Base-by-base conservation (phyloP, 2,329 filamentous ascomycete species). In the Hymenoscyphus albidus region DNA sequence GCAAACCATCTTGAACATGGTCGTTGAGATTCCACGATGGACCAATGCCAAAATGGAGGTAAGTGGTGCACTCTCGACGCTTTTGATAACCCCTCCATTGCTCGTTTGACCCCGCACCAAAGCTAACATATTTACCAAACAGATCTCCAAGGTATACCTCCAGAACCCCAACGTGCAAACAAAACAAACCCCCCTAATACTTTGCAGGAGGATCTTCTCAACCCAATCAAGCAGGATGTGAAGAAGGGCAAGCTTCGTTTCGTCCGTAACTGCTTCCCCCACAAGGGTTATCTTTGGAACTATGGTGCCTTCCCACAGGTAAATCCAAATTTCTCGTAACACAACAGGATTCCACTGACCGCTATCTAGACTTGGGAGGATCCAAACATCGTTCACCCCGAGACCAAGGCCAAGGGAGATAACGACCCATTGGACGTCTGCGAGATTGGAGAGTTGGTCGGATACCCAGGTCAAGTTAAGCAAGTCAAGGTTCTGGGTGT, bases 211-310 rank as follows among this genome's bases (percentile, higher is more conserved):
- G 95, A 99, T 81, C 86, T 91, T 77, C 89, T 98, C 79, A 98
- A 97, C 86, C 94, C 94, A 78, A 97, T 97, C 85, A 97, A 97
- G 89, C 95, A 99, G 85, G 95, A 99, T 80, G 87, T 88, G 80
- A 98, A 99, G 91, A 98, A 99, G 87, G 95, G 94, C 87, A 98
- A 97, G 88, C 93, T 98, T 76, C 92, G 95, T 77, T 99, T 90
- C 79, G 95, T 99, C 79, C 93, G 95, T 83, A 99, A 99, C 90
- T 99, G 95, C 89, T 99, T 99, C 88, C 95, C 95, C 75, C 95
- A 99, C 90, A 98, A 99, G 88, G 95, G 95, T 73, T 99, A 99
- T 82, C 92, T 99, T 75, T 99, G 95, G 95, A 99, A 99, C 88
- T 99, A 99, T 83, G 95, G 95, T 83, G 93, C 93, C 80, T 98